Percentiles rank a stretch among this genome's conserved stretches.
These are phyloP conservation scores for Dimargaris verticillata DNA, from an alignment of 192 early-diverging fungal species.

Conservation along the genomic window DNA sequence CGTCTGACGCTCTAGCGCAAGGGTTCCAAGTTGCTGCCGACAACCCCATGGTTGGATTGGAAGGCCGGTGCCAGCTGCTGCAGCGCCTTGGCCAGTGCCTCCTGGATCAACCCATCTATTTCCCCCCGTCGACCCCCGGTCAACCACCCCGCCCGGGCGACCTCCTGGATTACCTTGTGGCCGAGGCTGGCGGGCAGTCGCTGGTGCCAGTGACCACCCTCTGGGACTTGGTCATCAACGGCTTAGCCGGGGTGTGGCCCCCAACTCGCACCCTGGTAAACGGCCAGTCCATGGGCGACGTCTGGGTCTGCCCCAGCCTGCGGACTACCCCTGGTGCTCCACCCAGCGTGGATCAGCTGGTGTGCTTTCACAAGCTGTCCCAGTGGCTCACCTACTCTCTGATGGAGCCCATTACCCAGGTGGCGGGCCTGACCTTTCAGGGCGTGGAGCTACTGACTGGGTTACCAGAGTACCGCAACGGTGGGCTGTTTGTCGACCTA, in stretches of 20 bases:
- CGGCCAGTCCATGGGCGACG: conserved; percentile 71
- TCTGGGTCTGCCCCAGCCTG: conserved; percentile 64
- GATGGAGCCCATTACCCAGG: conserved; percentile 55
- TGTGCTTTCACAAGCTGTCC: conserved; percentile 83
- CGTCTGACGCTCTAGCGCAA: conserved; percentile 15
- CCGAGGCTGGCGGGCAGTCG: conserved; percentile 20
- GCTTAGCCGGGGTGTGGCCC: conserved; percentile 75
- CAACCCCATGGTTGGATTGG: conserved; percentile 68
- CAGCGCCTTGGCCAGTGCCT: conserved; percentile 42
- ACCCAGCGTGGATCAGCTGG: conserved; percentile 26
- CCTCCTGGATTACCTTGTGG: conserved; percentile 62
- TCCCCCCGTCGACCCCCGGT: conserved; percentile 25
- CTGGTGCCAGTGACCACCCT: conserved; percentile 45
- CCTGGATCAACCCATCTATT: conserved; percentile 33
- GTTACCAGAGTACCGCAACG: conserved; percentile 69
- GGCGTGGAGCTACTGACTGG: conserved; percentile 64
- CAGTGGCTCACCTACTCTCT: conserved; percentile 94
- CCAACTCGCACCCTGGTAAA: conserved; percentile 57
- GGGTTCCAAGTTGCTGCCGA: conserved; percentile 65
- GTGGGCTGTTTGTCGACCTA: conserved; percentile 76
- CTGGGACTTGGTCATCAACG: conserved; percentile 65
- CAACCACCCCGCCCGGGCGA: conserved; percentile 56
- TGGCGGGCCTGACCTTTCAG: conserved; percentile 27
- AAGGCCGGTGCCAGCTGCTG: conserved; percentile 57
- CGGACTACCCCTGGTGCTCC: conserved; percentile 7